These are phyloP conservation scores for Ophiostoma himal-ulmi DNA, from an alignment of 2,329 filamentous ascomycete species.

Conservation along the genomic window DNA sequence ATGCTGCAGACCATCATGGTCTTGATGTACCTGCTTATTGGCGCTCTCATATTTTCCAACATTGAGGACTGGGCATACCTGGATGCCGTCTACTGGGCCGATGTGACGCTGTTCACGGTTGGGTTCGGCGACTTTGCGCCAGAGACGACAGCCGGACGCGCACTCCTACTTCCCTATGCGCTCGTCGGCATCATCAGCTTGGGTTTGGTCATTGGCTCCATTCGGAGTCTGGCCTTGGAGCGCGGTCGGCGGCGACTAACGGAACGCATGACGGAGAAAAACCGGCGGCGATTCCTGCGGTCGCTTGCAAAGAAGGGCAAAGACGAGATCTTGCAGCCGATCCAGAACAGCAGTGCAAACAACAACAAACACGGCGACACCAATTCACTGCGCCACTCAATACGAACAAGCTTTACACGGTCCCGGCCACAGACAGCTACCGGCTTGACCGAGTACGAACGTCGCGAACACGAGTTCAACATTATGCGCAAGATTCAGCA, in stretches of 20 bases:
- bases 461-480: constrained; percentile 65
- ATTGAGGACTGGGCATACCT: constrained; percentile 71
- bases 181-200: constrained; percentile 71
- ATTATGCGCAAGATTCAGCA: constrained; percentile 77
- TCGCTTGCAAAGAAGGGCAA: constrained; percentile 42
- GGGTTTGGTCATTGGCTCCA: constrained; percentile 39
- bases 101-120: constrained; percentile 62
- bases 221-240: constrained; percentile 54
- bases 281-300: constrained; percentile 45
- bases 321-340: constrained; percentile 46
- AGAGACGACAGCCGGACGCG: constrained; percentile 52
- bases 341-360: constrained; percentile 28
- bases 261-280: constrained; percentile 55
- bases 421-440: constrained; percentile 14
- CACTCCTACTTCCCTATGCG: constrained; percentile 75
- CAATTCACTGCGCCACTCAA: neutral
- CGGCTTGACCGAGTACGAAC: constrained; percentile 46
- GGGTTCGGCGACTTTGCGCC: constrained; percentile 55
- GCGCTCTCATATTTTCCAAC: constrained; percentile 66
- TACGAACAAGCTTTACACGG: constrained; percentile 16
- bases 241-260: constrained; percentile 50
- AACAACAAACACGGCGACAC: neutral
- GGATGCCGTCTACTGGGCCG: constrained; percentile 73
- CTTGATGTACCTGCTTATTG: constrained; percentile 72
- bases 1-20: constrained; percentile 88